phyloP scores from a whole-genome alignment of 2,329 filamentous ascomycete genomes.

The Bipolaris sorokiniana region DNA sequence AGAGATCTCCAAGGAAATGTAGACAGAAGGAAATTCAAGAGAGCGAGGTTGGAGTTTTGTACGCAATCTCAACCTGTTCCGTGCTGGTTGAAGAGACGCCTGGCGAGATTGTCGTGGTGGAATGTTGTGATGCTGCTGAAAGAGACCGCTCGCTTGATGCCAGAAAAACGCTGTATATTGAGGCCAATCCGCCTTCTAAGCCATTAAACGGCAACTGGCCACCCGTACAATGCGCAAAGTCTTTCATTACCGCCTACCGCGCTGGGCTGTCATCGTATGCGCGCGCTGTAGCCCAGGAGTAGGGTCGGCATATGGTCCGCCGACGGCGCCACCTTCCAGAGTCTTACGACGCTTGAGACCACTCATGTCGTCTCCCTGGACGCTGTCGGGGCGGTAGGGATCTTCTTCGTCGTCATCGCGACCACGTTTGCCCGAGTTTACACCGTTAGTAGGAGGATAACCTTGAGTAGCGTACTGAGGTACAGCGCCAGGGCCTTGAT shows the following conservation, averaged over 20 bases:
- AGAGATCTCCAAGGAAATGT: slow-evolving; percentile 27
- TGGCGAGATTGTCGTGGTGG: slow-evolving; percentile 56
- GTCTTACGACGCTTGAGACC: slow-evolving; percentile 81
- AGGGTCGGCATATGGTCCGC: slow-evolving; percentile 40
- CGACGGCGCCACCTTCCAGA: slow-evolving; percentile 57
- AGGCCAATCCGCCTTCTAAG: slow-evolving; percentile 34
- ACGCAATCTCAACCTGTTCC: slow-evolving; percentile 7
- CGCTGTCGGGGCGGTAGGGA: slow-evolving; percentile 67
- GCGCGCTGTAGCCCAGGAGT: slow-evolving; percentile 43
- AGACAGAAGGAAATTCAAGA: slow-evolving; percentile 40
- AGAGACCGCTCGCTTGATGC: slow-evolving; percentile 30
- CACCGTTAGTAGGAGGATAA: slow-evolving; percentile 66
- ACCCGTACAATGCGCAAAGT: slow-evolving; percentile 23
- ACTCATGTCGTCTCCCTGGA: slow-evolving; percentile 64
- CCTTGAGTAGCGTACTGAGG: slow-evolving; percentile 65
- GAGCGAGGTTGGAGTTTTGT: slow-evolving; percentile 18
- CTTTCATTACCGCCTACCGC: slow-evolving; percentile 36
- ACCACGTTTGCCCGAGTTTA: slow-evolving; percentile 64
- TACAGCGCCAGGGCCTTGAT: slow-evolving; percentile 67
- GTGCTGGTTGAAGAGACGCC: slow-evolving; percentile 55
- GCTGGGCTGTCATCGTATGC: slow-evolving; percentile 39
- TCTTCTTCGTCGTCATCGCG: slow-evolving; percentile 70
- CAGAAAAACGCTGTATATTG: slow-evolving; percentile 23
- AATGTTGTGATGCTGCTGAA: slow-evolving; percentile 19
- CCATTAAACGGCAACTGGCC: slow-evolving; percentile 30